phyloP scores from a whole-genome alignment of 2,329 filamentous ascomycete genomes.

The Paraphoma sp. region DNA sequence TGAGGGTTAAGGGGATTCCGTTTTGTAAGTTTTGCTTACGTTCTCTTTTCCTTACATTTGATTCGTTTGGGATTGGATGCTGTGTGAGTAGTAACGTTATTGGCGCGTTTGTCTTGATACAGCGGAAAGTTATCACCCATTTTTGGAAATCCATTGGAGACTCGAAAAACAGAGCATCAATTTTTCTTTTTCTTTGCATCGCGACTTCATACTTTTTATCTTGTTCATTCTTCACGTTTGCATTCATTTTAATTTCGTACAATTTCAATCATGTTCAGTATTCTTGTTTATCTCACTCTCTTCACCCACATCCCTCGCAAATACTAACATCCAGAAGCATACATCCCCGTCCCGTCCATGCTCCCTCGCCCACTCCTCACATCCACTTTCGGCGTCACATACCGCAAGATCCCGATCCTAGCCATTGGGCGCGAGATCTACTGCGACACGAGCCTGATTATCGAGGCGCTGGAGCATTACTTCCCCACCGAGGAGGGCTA shows the following conservation, averaged over 20 bases:
- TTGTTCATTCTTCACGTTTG: not conserved
- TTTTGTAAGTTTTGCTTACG: slow-evolving; percentile 34
- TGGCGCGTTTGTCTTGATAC: no score
- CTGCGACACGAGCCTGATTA: slow-evolving; percentile 44
- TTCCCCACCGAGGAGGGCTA: slow-evolving; percentile 38
- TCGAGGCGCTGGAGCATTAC: slow-evolving; percentile 42
- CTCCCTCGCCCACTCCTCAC: slow-evolving; percentile 48
- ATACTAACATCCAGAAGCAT: slow-evolving; percentile 20
- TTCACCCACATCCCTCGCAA: no score
- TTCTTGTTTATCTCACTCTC: not conserved
- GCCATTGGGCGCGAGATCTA: slow-evolving; percentile 43
- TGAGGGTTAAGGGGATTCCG: slow-evolving; percentile 47
- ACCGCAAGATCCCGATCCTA: slow-evolving; percentile 48
- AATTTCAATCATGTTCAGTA: no score
- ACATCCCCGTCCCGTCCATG: slow-evolving; percentile 49
- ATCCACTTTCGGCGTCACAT: slow-evolving; percentile 45
- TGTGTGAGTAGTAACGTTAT: no score
- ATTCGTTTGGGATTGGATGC: no score
- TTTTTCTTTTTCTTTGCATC: not conserved
- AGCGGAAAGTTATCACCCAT: no score
- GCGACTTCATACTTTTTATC: not conserved
- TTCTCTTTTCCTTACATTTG: no score
- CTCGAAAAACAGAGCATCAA: no score
- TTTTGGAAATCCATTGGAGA: no score
- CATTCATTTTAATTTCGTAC: not conserved